Evolutionary conservation across 2,329 filamentous ascomycete species (phyloP).

Genomic region (Knoxdaviesia capensis): DNA sequence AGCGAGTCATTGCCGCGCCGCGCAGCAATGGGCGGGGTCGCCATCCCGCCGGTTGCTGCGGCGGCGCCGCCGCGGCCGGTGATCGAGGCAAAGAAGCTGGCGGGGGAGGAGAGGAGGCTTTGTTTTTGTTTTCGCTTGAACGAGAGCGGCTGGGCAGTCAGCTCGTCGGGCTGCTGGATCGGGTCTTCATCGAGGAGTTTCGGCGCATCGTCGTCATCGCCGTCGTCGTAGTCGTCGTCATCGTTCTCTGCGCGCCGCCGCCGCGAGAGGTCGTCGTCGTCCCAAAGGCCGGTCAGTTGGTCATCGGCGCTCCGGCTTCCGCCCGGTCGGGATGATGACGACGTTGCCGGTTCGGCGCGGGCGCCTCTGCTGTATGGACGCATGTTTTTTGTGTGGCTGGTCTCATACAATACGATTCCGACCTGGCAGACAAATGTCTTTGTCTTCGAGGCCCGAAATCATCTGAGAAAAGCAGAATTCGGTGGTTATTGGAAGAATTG

Average conservation of each 20-base stretch:
- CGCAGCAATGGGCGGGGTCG: background rate
- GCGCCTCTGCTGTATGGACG: too few relatives aligned
- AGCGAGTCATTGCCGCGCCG: background rate
- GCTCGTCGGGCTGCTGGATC: slow-evolving; percentile 17
- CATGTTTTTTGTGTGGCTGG: too few relatives aligned
- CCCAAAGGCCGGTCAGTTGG: slow-evolving; percentile 23
- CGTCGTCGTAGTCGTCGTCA: slow-evolving; percentile 8
- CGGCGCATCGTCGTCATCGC: slow-evolving; percentile 17
- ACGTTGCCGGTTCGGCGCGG: too few relatives aligned
- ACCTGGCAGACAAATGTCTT: too few relatives aligned
- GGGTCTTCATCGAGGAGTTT: slow-evolving; percentile 34
- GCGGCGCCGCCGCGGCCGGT: slow-evolving; percentile 14
- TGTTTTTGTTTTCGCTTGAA: slow-evolving; percentile 52
- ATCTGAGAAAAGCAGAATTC: too few relatives aligned
- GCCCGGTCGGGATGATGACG: slow-evolving; percentile 1
- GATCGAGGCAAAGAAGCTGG: slow-evolving; percentile 27
- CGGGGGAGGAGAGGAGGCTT: slow-evolving; percentile 22
- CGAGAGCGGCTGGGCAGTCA: slow-evolving; percentile 33
- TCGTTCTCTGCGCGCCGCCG: slow-evolving; percentile 2
- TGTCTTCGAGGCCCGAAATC: too few relatives aligned
- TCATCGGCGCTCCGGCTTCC: slow-evolving; percentile 15
- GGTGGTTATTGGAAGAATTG: too few relatives aligned
- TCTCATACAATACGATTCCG: too few relatives aligned
- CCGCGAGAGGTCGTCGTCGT: slow-evolving; percentile 14
- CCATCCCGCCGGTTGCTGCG: slow-evolving; percentile 1